Conservation (phyloP, 2,329 filamentous ascomycete species). For the Elsinoe arachidis region DNA sequence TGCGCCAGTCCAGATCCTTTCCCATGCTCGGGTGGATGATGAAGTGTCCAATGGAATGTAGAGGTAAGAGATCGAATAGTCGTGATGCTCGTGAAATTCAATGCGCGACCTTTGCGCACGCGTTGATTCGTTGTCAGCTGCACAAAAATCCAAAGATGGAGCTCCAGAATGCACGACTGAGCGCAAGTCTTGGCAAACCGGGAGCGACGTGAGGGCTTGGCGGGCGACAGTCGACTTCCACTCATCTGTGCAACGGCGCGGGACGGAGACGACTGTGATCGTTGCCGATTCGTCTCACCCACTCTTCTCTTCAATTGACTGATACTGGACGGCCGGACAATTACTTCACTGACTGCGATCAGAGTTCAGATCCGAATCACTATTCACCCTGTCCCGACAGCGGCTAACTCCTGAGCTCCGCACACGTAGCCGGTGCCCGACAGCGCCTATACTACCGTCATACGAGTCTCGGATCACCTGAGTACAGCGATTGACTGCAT, state of each 20-base stretch:
- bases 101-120: not conserved
- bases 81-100: not conserved
- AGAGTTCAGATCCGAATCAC: no score
- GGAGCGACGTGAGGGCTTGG: not conserved
- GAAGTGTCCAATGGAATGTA: not conserved
- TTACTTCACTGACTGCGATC: no score
- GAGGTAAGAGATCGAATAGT: no score
- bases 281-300: conserved; percentile 3
- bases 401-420: not conserved
- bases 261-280: not conserved
- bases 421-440: not conserved
- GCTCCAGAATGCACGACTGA: not conserved
- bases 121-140: not conserved
- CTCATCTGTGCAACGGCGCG: conserved; percentile 3
- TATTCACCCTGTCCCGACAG: not conserved
- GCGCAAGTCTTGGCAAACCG: conserved; percentile 3
- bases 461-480: not conserved
- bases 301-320: not conserved
- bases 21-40: not conserved
- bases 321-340: not conserved
- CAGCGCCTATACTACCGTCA: not conserved
- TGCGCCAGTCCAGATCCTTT: not conserved
- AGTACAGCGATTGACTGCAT: no score
- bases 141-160: conserved; percentile 6
- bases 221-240: not conserved